phyloP scores from a whole-genome alignment of 1,284 basidiomycete species.

The Coniophora puteana region DNA sequence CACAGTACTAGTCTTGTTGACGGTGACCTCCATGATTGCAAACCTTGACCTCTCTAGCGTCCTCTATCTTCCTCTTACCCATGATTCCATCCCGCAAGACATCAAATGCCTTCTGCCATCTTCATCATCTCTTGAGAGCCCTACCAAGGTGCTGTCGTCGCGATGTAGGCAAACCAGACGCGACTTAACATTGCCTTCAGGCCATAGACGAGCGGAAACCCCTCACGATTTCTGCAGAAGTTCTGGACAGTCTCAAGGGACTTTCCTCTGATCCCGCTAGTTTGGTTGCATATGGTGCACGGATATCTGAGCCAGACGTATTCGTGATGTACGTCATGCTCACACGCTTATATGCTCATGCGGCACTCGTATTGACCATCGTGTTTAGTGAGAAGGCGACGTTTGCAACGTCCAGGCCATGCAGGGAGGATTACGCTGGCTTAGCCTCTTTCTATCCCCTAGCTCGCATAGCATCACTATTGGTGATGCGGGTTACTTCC shows the following conservation, averaged over 20 bases:
- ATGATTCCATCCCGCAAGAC: too few species aligned
- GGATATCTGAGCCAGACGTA: neutral
- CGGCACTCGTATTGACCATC: neutral
- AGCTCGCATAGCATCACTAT: neutral
- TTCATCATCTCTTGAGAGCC: too few species aligned
- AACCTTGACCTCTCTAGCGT: too few species aligned
- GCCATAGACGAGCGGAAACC: too few species aligned
- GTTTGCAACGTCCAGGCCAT: neutral
- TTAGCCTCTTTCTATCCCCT: neutral
- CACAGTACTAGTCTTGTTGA: too few species aligned
- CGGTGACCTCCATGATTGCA: too few species aligned
- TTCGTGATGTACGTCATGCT: neutral
- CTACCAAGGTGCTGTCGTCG: too few species aligned
- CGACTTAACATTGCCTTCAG: too few species aligned
- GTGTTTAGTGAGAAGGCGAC: neutral
- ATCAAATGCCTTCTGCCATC: too few species aligned
- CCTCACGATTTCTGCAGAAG: neutral
- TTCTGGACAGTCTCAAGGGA: neutral
- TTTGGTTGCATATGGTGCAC: neutral
- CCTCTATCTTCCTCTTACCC: too few species aligned
- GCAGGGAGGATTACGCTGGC: neutral
- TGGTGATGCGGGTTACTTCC: neutral
- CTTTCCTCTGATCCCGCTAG: neutral
- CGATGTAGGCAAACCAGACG: too few species aligned
- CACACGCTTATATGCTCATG: neutral